phyloP scores from a whole-genome alignment of 2,329 filamentous ascomycete genomes.

The Aspergillus ruber region DNA sequence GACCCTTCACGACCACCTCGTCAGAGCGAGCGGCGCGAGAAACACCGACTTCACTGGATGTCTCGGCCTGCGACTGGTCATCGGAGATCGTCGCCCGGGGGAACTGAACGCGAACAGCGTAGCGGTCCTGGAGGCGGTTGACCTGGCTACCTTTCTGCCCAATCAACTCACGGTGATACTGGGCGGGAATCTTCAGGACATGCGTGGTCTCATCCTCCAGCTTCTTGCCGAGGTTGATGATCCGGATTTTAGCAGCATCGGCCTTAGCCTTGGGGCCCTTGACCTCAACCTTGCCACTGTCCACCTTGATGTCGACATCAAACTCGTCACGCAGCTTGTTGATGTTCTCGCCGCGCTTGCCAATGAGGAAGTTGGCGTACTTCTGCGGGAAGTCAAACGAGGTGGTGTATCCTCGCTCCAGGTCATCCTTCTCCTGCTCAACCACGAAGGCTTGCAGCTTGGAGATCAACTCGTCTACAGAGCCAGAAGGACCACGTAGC shows the following conservation, averaged over 20 bases:
- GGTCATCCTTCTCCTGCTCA: slow-evolving; percentile 85
- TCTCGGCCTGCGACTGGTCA: slow-evolving; percentile 65
- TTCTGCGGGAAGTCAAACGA: slow-evolving; percentile 93
- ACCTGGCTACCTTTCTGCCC: slow-evolving; percentile 82
- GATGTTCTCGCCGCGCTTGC: slow-evolving; percentile 61
- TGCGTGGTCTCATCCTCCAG: slow-evolving; percentile 88
- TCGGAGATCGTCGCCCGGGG: slow-evolving; percentile 59
- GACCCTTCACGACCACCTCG: slow-evolving; percentile 85
- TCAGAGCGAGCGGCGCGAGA: slow-evolving; percentile 61
- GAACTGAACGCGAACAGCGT: slow-evolving; percentile 94
- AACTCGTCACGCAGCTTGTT: slow-evolving; percentile 63
- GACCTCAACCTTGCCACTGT: slow-evolving; percentile 89
- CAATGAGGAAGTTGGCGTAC: slow-evolving; percentile 78
- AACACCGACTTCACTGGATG: slow-evolving; percentile 58
- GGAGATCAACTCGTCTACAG: slow-evolving; percentile 63
- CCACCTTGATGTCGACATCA: slow-evolving; percentile 75
- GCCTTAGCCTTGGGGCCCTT: slow-evolving; percentile 95
- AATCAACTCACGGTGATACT: slow-evolving; percentile 91
- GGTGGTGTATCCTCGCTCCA: slow-evolving; percentile 80
- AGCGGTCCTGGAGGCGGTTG: slow-evolving; percentile 83
- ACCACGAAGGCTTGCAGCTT: slow-evolving; percentile 75
- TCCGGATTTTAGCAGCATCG: slow-evolving; percentile 76
- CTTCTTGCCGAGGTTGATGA: slow-evolving; percentile 69
- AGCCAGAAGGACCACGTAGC: slow-evolving; percentile 68
- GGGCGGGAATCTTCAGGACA: slow-evolving; percentile 80